Conservation (phyloP, 108 stramenopile species). For the Skeletonema potamos region DNA sequence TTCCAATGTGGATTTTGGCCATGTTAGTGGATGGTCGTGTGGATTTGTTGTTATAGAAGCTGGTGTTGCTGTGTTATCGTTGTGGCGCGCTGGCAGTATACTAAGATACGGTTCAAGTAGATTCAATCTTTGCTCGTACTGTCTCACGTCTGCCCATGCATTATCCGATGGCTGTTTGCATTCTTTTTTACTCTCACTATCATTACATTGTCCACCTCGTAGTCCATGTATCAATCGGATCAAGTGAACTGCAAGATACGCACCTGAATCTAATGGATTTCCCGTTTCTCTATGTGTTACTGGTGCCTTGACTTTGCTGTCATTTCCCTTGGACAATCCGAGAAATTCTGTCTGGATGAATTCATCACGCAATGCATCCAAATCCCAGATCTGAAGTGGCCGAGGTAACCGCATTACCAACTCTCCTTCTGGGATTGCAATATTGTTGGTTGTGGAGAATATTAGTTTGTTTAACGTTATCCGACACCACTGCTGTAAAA, state of each 20-base stretch:
- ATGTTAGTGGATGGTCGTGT: slow-evolving; percentile 55
- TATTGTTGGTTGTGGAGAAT: background rate
- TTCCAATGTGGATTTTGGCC: slow-evolving; percentile 36
- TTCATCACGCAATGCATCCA: slow-evolving; percentile 75
- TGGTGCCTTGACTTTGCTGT: background rate
- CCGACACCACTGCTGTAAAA: slow-evolving; percentile 4
- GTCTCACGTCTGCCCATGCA: slow-evolving; percentile 15
- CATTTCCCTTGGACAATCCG: slow-evolving; percentile 17
- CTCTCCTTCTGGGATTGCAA: slow-evolving; percentile 43
- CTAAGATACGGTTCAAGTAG: slow-evolving; percentile 36
- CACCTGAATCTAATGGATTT: slow-evolving; percentile 65
- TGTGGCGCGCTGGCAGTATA: slow-evolving; percentile 37
- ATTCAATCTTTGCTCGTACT: slow-evolving; percentile 16
- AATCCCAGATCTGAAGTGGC: slow-evolving; percentile 75
- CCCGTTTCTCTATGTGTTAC: slow-evolving; percentile 54
- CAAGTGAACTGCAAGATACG: slow-evolving; percentile 71
- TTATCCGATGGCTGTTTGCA: background rate
- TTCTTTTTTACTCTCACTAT: background rate
- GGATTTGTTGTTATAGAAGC: slow-evolving; percentile 27
- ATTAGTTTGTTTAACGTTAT: background rate
- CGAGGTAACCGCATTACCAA: slow-evolving; percentile 71
- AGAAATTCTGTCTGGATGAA: slow-evolving; percentile 56
- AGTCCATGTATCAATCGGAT: slow-evolving; percentile 25
- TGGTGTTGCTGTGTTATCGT: background rate
- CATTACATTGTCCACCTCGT: slow-evolving; percentile 4